Evolutionary conservation across 139 green algal genomes (phyloP).

Genomic region (Zygnema cylindricum): DNA sequence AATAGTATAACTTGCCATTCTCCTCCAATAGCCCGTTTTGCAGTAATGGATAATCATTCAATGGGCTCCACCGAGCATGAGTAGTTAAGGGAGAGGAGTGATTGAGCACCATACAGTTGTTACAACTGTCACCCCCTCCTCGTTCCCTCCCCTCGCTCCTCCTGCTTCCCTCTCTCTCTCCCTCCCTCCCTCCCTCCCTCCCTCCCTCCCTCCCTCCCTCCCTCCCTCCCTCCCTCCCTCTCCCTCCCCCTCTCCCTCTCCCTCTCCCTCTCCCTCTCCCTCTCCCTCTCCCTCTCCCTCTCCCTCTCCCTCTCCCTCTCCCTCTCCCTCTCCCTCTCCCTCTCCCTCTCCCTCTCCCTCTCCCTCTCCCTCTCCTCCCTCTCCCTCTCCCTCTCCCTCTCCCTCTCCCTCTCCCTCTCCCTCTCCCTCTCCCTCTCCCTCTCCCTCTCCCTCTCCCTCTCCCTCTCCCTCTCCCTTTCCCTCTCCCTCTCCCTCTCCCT

Average conservation of each 20-base stretch:
- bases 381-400: no score
- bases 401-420: no score
- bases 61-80: no score
- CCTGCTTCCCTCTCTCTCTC: background rate
- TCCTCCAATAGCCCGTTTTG: no score
- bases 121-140: no score
- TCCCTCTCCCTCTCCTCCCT: background rate
- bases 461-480: background rate
- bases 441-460: background rate
- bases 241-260: background rate
- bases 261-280: background rate
- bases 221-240: background rate
- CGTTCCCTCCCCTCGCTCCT: background rate
- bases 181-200: background rate
- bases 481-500: background rate
- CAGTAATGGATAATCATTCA: no score
- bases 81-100: no score
- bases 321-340: background rate
- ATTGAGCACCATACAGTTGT: no score
- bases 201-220: background rate
- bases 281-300: background rate
- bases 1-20: no score
- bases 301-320: background rate
- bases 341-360: background rate
- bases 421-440: background rate